Percentiles rank a stretch among this genome's conserved stretches.
These are phyloP conservation scores for Xerocomellus chrysenteron DNA, from an alignment of 768 basidiomycete genomes.

Conservation along the genomic window DNA sequence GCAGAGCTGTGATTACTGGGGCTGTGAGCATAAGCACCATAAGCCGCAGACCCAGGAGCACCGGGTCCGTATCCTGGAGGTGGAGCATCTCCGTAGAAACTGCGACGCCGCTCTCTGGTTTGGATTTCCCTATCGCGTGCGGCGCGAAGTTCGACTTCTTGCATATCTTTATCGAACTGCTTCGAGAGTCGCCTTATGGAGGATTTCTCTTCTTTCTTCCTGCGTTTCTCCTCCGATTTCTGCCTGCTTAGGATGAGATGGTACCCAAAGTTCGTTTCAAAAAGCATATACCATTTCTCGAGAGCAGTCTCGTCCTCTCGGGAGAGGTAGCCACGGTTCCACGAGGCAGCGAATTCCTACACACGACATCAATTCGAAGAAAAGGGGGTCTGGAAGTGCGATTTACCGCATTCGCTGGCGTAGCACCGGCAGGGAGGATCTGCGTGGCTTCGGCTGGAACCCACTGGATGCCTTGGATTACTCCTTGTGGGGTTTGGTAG, in stretches of 20 bases:
- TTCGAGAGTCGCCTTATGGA: slow-evolving; percentile 39
- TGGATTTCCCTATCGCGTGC: slow-evolving; percentile 59
- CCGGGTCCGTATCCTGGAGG: slow-evolving; percentile 32
- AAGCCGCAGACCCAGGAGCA: slow-evolving; percentile 19
- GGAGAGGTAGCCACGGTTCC: slow-evolving; percentile 45
- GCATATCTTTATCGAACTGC: slow-evolving; percentile 42
- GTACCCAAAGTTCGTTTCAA: background rate
- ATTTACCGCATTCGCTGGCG: slow-evolving; percentile 56
- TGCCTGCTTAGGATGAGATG: slow-evolving; percentile 39
- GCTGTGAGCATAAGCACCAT: slow-evolving; percentile 27
- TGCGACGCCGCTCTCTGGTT: slow-evolving; percentile 51
- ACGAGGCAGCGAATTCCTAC: slow-evolving; percentile 61
- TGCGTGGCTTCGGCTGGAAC: slow-evolving; percentile 69
- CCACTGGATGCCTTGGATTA: slow-evolving; percentile 64
- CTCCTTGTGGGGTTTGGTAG: slow-evolving; percentile 68
- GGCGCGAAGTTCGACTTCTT: slow-evolving; percentile 53
- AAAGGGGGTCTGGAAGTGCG: slow-evolving; percentile 1
- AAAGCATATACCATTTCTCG: slow-evolving; percentile 44
- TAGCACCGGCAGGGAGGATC: slow-evolving; percentile 58
- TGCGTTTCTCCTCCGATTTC: slow-evolving; percentile 48
- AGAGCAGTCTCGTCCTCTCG: slow-evolving; percentile 41
- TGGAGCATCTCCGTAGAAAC: slow-evolving; percentile 43
- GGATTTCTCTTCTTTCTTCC: slow-evolving; percentile 50
- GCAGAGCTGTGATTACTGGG: slow-evolving; percentile 17
- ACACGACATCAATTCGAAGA: slow-evolving; percentile 1